phyloP scores from a whole-genome alignment of 2,329 filamentous ascomycete genomes.

The Fusarium anguioides region DNA sequence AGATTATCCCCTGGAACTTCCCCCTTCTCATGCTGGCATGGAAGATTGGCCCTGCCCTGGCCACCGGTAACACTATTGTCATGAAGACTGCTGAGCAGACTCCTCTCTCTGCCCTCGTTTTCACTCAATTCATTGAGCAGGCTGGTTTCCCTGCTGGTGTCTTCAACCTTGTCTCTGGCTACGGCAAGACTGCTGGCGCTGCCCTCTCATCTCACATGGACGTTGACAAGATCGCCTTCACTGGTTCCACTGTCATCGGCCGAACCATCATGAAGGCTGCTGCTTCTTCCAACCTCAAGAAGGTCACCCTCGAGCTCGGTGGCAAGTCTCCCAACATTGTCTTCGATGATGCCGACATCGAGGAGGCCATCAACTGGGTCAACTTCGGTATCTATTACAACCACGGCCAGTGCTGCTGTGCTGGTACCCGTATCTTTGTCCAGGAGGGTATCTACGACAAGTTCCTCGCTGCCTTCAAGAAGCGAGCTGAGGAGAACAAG shows the following conservation, averaged over 20 bases:
- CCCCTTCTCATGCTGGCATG: slow-evolving; percentile 83
- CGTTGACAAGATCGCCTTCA: slow-evolving; percentile 86
- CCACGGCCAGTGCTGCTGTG: slow-evolving; percentile 76
- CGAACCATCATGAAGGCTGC: slow-evolving; percentile 84
- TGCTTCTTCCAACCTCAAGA: slow-evolving; percentile 81
- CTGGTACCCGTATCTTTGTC: slow-evolving; percentile 85
- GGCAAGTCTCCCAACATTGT: slow-evolving; percentile 86
- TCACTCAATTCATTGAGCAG: slow-evolving; percentile 75
- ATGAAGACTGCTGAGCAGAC: slow-evolving; percentile 83
- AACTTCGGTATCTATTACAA: slow-evolving; percentile 77
- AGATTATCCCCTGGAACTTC: slow-evolving; percentile 93
- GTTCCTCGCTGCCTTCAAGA: slow-evolving; percentile 84
- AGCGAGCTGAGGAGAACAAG: slow-evolving; percentile 77
- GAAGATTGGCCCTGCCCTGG: slow-evolving; percentile 83
- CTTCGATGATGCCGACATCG: slow-evolving; percentile 81
- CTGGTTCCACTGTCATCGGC: slow-evolving; percentile 79
- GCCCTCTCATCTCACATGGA: slow-evolving; percentile 81
- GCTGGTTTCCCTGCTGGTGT: slow-evolving; percentile 84
- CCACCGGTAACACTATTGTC: slow-evolving; percentile 77
- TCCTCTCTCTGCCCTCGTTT: slow-evolving; percentile 74
- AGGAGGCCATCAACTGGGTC: slow-evolving; percentile 81
- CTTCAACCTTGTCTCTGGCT: slow-evolving; percentile 80
- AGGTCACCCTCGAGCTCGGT: slow-evolving; percentile 82
- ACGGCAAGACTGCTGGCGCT: slow-evolving; percentile 82
- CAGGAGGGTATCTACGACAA: slow-evolving; percentile 90